Evolutionary conservation across 2,329 filamentous ascomycete species (phyloP).

Genomic region (Blastomyces silverae): DNA sequence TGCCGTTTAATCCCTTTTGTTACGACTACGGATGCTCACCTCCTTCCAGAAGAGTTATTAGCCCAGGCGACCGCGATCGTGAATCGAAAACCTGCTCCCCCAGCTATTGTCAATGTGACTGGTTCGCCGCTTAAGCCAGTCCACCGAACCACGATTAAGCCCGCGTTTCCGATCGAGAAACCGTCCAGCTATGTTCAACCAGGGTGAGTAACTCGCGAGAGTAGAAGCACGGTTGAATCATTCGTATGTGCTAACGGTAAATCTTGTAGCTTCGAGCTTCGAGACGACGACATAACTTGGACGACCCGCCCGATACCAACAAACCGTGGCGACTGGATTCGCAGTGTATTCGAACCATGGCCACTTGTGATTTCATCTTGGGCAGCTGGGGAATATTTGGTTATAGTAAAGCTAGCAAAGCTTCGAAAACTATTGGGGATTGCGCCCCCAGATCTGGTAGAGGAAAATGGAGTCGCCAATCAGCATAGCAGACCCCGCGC

Average conservation of each 20-base stretch:
- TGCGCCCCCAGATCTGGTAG: background rate
- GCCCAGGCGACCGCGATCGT: background rate
- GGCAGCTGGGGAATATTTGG: constrained; percentile 5
- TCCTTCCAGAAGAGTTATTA: constrained; percentile 3
- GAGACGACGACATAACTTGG: constrained; percentile 15
- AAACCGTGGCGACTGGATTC: constrained; percentile 17
- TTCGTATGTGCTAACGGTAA: constrained; percentile 1
- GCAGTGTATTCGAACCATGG: constrained; percentile 15
- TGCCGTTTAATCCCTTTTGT: background rate
- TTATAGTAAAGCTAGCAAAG: background rate
- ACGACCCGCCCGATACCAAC: constrained; percentile 15
- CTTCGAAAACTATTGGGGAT: background rate
- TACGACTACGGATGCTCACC: background rate
- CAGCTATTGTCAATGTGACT: constrained; percentile 4
- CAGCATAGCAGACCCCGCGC: background rate
- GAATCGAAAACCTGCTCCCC: background rate
- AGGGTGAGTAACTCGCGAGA: constrained; percentile 15
- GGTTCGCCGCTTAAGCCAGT: constrained; percentile 12
- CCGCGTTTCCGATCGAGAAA: constrained; percentile 14
- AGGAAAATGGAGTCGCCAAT: background rate
- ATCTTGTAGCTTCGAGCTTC: constrained; percentile 15
- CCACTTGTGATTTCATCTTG: constrained; percentile 6
- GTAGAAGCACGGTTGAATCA: background rate
- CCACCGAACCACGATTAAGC: constrained; percentile 1
- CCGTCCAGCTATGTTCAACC: constrained; percentile 16